These are phyloP conservation scores for Rhynchospora pubera DNA, from an alignment of 176 grass and related monocot genomes.

Conservation along the genomic window DNA sequence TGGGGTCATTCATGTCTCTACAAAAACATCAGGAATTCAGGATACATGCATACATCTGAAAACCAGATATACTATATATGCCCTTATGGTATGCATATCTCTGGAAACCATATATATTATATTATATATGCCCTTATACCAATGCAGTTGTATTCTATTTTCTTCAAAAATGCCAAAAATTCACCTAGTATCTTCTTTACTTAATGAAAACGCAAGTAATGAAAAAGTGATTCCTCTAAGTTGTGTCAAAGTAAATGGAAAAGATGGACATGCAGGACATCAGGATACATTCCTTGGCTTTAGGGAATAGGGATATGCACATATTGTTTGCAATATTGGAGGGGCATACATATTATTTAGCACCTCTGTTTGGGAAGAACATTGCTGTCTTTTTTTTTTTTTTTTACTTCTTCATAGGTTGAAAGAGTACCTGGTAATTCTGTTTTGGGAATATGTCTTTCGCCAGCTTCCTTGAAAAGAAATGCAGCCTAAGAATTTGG, in stretches of 20 bases:
- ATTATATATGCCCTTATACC: neutral
- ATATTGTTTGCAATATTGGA: neutral
- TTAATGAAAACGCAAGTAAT: neutral
- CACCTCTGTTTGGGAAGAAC: constrained; percentile 4
- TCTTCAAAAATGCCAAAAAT: neutral
- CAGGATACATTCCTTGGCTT: neutral
- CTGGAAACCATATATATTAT: too few species aligned
- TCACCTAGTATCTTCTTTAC: neutral
- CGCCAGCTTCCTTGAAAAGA: constrained; percentile 88
- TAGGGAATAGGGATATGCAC: neutral
- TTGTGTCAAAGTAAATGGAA: neutral
- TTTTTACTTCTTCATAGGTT: neutral
- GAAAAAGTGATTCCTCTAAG: neutral
- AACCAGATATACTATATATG: neutral
- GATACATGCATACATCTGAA: neutral
- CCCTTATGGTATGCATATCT: too few species aligned
- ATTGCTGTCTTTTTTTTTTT: neutral
- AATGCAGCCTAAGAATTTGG: constrained; percentile 57
- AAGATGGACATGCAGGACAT: neutral
- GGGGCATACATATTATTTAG: neutral
- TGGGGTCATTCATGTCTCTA: too few species aligned
- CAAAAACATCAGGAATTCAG: too few species aligned
- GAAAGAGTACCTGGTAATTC: constrained; percentile 45
- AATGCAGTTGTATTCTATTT: neutral
- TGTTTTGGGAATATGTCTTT: constrained; percentile 24